Base-by-base conservation (phyloP, 192 early-diverging fungal genomes). In the Chytriomyces confervae region DNA sequence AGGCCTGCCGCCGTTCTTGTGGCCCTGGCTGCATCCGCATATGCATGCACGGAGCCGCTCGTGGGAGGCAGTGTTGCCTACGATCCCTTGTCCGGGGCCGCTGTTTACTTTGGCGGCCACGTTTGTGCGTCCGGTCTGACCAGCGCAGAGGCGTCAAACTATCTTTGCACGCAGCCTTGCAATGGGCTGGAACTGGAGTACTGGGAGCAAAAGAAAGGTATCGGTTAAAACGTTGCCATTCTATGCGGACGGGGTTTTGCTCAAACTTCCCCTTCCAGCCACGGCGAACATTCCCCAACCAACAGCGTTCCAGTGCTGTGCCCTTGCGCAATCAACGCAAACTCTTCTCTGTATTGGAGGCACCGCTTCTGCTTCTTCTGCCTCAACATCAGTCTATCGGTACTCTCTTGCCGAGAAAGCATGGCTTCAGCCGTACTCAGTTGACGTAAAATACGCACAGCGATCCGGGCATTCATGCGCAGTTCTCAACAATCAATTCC, bases 301-400 rank as follows among this genome's bases (percentile, higher is more conserved):
- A 3, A 51, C 63, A 16, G 23, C 74, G 6, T 76, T 66, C 36
- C 74, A 76, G 44, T 76, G 74, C 61, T 76, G 74, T 48, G 74
- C 74, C 9, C 36, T 76, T 10, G 63, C 64, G 18, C 11, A 48
- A 29, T 23, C 64, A 6, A 50, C 74, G 16, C 44, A 10, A n/a
- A 65, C 44, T 18, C 64, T 76, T 62, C 74, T 50, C 50, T 76
- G 74, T 51, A 44, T 76, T 16, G 74, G 74, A 8, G 74, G 74
- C 11, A 49, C 43, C 8, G 27, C 44, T n/a, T 9, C 63, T 6
- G 27, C 64, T 27, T 36, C 36, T 36, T 36, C 36, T 36, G 36
- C 18, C 74, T 7, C 74, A 57, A 16, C 51, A 50, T 23, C 16
- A 62, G 27, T 76, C 29, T 76, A 76, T 36, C 43, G 74, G 7